phyloP scores from a whole-genome alignment of 306 rosid species.

The Sophora flavescens region DNA sequence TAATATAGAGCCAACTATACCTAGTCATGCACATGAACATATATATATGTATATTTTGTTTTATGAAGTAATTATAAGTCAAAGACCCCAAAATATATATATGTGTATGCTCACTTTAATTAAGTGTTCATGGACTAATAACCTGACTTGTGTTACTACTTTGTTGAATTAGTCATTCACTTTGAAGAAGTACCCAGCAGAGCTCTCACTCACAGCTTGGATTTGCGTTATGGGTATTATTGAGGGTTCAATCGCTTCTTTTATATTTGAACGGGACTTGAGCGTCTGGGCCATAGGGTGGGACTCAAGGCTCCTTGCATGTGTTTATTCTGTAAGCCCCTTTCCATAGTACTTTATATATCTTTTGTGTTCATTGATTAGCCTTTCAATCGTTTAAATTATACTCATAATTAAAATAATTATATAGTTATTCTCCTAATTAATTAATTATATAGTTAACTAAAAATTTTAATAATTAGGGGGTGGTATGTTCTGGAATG shows the following conservation, averaged over 20 bases:
- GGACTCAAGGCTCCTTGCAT: constrained; percentile 97
- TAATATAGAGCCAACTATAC: background rate
- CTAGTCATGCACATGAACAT: background rate
- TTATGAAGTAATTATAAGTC: background rate
- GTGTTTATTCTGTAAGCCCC: constrained; percentile 85
- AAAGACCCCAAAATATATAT: background rate
- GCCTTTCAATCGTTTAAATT: background rate
- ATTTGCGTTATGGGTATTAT: constrained; percentile 75
- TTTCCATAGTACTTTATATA: background rate
- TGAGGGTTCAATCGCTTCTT: constrained; percentile 77
- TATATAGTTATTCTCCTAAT: background rate
- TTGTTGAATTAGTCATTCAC: constrained; percentile 72
- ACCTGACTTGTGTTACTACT: constrained; percentile 17
- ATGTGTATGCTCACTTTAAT: background rate
- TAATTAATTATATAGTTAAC: background rate
- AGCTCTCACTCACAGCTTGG: constrained; percentile 94
- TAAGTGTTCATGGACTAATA: background rate
- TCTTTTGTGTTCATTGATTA: background rate
- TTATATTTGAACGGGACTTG: constrained; percentile 75
- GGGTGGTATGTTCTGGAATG: constrained; percentile 91
- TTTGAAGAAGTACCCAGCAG: constrained; percentile 90
- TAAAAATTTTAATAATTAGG: constrained; percentile 53
- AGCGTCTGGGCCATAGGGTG: constrained; percentile 88
- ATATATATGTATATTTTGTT: no score
- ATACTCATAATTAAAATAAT: background rate